phyloP scores from a whole-genome alignment of 768 basidiomycete species.

The Lepiota brunneoincarnata region DNA sequence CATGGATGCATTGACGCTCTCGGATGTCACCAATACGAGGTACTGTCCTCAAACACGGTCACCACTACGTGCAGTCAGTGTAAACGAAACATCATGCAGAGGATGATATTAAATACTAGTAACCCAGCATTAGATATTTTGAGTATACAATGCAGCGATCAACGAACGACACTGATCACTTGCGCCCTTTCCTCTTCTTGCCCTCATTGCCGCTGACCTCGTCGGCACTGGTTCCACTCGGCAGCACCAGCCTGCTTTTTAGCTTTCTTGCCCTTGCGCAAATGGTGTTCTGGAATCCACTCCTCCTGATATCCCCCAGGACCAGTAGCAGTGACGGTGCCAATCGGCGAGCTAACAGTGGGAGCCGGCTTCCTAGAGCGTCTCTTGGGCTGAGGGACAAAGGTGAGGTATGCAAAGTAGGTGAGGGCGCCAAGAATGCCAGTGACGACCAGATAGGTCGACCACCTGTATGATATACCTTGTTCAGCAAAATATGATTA shows the following conservation, averaged over 20 bases:
- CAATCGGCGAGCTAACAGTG: slow-evolving; percentile 51
- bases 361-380: slow-evolving; percentile 40
- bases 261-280: slow-evolving; percentile 59
- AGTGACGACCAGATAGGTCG: slow-evolving; percentile 69
- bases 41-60: slow-evolving; percentile 1
- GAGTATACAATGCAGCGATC: neutral
- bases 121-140: slow-evolving; percentile 9
- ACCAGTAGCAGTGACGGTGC: slow-evolving; percentile 59
- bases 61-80: neutral
- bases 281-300: slow-evolving; percentile 90
- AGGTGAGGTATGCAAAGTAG: slow-evolving; percentile 65
- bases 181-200: slow-evolving; percentile 53
- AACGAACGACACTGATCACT: slow-evolving; percentile 20
- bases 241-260: slow-evolving; percentile 45
- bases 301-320: slow-evolving; percentile 80
- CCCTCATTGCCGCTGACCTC: slow-evolving; percentile 64
- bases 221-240: slow-evolving; percentile 55
- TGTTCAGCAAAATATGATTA: neutral
- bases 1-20: neutral
- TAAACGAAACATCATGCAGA: neutral
- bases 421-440: slow-evolving; percentile 59
- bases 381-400: slow-evolving; percentile 65
- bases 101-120: slow-evolving; percentile 5
- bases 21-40: neutral
- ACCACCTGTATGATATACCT: slow-evolving; percentile 39